Conservation (phyloP, 176 grass and related monocot genomes). For the Zoysia pacifica region DNA sequence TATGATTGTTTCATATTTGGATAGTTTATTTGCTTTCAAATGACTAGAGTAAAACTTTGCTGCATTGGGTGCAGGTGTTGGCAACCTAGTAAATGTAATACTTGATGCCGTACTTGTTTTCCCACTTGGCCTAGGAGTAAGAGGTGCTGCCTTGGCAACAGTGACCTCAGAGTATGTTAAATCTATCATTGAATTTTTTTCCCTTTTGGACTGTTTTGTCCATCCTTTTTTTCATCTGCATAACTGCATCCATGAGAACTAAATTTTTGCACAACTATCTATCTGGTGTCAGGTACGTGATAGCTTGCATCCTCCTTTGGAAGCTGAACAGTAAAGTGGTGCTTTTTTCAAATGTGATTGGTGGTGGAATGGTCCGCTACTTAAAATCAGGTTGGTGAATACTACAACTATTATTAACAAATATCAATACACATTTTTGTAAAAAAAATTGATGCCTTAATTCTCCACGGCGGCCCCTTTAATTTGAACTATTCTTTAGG, state of each 20-base stretch:
- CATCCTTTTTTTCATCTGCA: neutral
- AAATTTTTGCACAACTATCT: neutral
- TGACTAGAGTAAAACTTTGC: no score
- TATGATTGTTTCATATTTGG: no score
- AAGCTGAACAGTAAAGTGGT: slow-evolving; percentile 74
- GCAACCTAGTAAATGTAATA: no score
- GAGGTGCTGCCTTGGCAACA: no score
- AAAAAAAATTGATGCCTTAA: neutral
- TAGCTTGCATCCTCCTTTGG: slow-evolving; percentile 71
- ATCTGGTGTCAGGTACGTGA: slow-evolving; percentile 59
- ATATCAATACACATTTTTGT: neutral
- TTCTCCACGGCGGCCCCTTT: neutral
- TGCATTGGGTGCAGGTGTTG: no score
- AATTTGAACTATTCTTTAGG: slow-evolving; percentile 44
- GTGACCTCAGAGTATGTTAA: no score
- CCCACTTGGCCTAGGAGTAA: no score
- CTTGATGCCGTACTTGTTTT: no score
- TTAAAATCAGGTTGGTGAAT: slow-evolving; percentile 74
- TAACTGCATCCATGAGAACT: neutral
- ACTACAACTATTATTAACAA: neutral
- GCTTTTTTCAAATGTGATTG: slow-evolving; percentile 54
- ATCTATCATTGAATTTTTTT: no score
- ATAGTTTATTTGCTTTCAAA: no score
- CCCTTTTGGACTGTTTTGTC: neutral
- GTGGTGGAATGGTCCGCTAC: slow-evolving; percentile 57